Conservation (phyloP, 1,284 basidiomycete species). For the Tilletiaria anomala region DNA sequence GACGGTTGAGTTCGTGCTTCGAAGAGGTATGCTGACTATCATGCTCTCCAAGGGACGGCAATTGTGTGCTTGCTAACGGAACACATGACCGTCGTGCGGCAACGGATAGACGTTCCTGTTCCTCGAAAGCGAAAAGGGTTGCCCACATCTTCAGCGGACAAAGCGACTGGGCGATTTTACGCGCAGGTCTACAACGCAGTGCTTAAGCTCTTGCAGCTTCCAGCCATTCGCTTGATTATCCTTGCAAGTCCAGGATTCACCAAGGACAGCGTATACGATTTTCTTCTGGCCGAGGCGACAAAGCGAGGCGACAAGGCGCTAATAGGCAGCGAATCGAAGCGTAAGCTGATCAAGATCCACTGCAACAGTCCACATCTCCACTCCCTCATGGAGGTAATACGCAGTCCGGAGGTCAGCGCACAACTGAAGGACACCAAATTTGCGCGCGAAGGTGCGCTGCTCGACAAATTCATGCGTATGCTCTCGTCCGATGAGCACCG, state of each 20-base stretch:
- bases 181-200: slow-evolving; percentile 73
- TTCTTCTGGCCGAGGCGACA: slow-evolving; percentile 40
- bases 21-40: not conserved
- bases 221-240: slow-evolving; percentile 70
- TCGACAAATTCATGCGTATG: slow-evolving; percentile 54
- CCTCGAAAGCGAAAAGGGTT: slow-evolving; percentile 56
- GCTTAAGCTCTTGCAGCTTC: slow-evolving; percentile 72
- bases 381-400: slow-evolving; percentile 58
- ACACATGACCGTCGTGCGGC: slow-evolving; percentile 87
- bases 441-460: slow-evolving; percentile 63
- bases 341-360: slow-evolving; percentile 83
- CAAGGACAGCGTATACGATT: slow-evolving; percentile 73
- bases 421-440: slow-evolving; percentile 95
- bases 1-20: not conserved
- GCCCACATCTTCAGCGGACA: slow-evolving; percentile 22
- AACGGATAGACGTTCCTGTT: slow-evolving; percentile 76
- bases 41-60: slow-evolving; percentile 54
- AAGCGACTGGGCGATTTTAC: slow-evolving; percentile 53
- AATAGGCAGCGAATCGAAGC: slow-evolving; percentile 50
- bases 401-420: slow-evolving; percentile 30
- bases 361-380: slow-evolving; percentile 88
- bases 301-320: slow-evolving; percentile 70
- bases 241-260: slow-evolving; percentile 95
- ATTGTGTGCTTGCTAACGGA: slow-evolving; percentile 86
- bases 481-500: slow-evolving; percentile 81